Percentiles rank a stretch among this genome's conserved stretches.
phyloP scores from a whole-genome alignment of 2,329 filamentous ascomycete species.

The Microsporum ferrugineum region DNA sequence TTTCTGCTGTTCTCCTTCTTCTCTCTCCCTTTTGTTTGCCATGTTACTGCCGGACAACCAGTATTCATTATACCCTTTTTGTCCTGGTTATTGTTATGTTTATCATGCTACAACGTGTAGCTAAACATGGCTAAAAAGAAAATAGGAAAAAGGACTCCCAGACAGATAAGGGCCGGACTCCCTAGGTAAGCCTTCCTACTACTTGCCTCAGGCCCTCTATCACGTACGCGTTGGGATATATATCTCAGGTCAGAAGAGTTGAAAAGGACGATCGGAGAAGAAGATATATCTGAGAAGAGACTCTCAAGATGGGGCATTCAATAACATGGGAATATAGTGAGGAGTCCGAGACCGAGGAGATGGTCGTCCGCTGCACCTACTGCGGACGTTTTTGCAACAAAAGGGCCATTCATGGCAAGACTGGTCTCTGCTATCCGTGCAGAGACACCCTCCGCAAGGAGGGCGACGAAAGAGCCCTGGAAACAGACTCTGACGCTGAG shows the following conservation, averaged over 20 bases:
- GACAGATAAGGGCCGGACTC: neutral
- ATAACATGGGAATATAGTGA: constrained; percentile 14
- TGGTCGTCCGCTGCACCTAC: constrained; percentile 14
- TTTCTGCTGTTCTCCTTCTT: neutral
- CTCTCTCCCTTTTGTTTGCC: neutral
- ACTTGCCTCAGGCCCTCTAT: neutral
- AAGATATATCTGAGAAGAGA: neutral
- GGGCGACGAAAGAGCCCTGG: constrained; percentile 2
- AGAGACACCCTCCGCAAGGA: constrained; percentile 9
- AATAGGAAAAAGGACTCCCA: neutral
- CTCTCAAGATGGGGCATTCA: constrained; percentile 9
- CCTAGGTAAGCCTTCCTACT: neutral
- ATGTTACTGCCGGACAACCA: neutral
- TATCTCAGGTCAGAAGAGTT: neutral
- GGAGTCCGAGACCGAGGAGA: constrained; percentile 11
- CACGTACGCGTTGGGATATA: neutral
- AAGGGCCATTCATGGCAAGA: constrained; percentile 5
- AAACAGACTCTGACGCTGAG: constrained; percentile 5
- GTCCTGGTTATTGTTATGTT: neutral
- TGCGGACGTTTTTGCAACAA: constrained; percentile 14
- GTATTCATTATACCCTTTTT: neutral
- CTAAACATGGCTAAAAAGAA: neutral
- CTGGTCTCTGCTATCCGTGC: constrained; percentile 13
- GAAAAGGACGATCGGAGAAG: neutral
- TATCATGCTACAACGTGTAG: neutral